Evolutionary conservation across 2,329 filamentous ascomycete species (phyloP), one percentile per base, ranked within the genome.

Genomic region (Cytospora leucostoma): DNA sequence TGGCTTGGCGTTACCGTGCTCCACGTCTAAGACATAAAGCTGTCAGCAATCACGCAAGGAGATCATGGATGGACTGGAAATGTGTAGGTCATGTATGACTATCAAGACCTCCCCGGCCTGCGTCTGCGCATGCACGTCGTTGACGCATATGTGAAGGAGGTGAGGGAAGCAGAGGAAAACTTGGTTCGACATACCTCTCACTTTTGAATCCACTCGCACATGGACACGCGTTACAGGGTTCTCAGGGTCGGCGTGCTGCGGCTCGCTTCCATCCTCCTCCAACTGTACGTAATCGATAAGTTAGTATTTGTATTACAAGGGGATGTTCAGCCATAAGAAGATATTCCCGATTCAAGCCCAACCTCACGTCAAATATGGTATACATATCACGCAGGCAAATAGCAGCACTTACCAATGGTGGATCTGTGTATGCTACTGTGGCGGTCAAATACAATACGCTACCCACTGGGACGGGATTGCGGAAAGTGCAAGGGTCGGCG

Each of bases 371-470:
- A 12, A 35, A 54, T 27, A 37, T 8, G 35, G 12, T 37, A 37
- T 37, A 37, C 35, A 37, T 37, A 37, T 37, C 35, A 37, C 12
- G 8, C 8, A 37, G 8, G 35, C 2, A 37, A 37, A 4, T 5
- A 27, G 27, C 27, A 27, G 27, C 7, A 57, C 64, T 50, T 27
- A 61, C 64, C 17, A 79, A 67, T 2, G 75, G 75, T 61, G 87
- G 86, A 67, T 92, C 89, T 0, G 89, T 91, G 71, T 90, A 92
- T 0, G 88, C 86, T 4, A 92, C 83, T 0, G 85, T 88, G 0
- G 89, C 88, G 0, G 86, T 88, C n/a, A 91, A 78, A 68, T 92
- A 92, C 8, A 92, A 77, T 15, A 92, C 89, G 65, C 86, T 89
- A 57, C 89, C 89, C 2, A 92, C 89, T 0, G 89, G 89, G 0